Base-by-base conservation (phyloP, 306 rosid species). In the Trifolium repens region DNA sequence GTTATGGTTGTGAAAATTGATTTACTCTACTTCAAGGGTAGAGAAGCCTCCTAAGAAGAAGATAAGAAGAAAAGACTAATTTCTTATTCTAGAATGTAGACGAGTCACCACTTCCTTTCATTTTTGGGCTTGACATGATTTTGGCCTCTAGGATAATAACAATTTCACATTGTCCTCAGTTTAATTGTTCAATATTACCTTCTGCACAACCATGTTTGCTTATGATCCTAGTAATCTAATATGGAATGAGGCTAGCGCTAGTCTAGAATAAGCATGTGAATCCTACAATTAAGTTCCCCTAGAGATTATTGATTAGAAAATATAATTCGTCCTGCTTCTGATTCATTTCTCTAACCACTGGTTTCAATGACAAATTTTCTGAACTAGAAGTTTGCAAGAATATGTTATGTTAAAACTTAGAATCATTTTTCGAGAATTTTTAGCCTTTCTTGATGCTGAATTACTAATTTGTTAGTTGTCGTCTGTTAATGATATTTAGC, bases 401-500 rank as follows among this genome's bases (percentile, higher is more conserved):
- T 71, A 55, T 32, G 69, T 66, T 52, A 70, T 80, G 46, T 58
- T 67, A 49, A 49, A 22, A 26, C 16, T 24, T 58, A 16, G 53
- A 67, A 62, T 26, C 62, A 19, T 26, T 59, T 72, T 30, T 67
- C 55, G 14, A 40, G 70, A 67, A 71, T 11, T 64, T 55, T 54
- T 46, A 67, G 60, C 46, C 49, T 39, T 78, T 67, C 74, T 13
- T 22, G 15, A 22, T 69, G 8, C 44, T 73, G 69, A 50, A 12
- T 69, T 40, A 58, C 66, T 55, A 19, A 61, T 40, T 52, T 17
- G 34, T 19, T 37, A 39, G 44, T 62, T 76, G 34, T 73, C 73
- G 47, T 74, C 34, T 78, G 34, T 73, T 46, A 69, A 60, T 26
- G 71, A 70, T 71, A 58, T 73, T 69, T 63, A 0, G 17, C 42